Evolutionary conservation across 1,284 basidiomycete species (phyloP).

Genomic region (Volvariella volvacea): DNA sequence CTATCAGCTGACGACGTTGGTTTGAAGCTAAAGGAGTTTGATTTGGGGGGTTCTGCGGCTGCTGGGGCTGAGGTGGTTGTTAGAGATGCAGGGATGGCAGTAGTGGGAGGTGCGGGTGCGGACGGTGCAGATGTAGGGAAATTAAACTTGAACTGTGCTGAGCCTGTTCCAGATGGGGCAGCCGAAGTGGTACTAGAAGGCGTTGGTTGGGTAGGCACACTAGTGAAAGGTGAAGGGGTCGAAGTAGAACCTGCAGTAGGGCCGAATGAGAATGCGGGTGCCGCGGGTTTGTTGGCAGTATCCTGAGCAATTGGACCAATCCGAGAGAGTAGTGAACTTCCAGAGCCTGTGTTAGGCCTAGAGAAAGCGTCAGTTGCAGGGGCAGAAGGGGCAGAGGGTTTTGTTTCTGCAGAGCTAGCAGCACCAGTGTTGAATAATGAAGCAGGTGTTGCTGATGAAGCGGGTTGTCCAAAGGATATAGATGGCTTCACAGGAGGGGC

Average conservation of each 20-base stretch:
- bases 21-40: too few relatives aligned
- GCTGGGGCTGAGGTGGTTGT: slow-evolving; percentile 1
- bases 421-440: too few relatives aligned
- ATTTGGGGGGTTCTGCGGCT: slow-evolving; percentile 2
- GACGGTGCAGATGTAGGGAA: slow-evolving; percentile 8
- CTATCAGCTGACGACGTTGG: too few relatives aligned
- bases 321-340: too few relatives aligned
- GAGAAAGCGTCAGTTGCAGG: too few relatives aligned
- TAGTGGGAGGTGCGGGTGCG: slow-evolving; percentile 4
- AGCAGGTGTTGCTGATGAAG: not conserved
- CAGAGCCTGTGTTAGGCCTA: too few relatives aligned
- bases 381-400: too few relatives aligned
- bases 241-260: slow-evolving; percentile 11
- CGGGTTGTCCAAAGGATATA: not conserved
- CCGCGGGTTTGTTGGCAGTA: too few relatives aligned
- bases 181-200: slow-evolving; percentile 6
- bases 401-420: too few relatives aligned
- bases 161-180: slow-evolving; percentile 10
- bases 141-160: slow-evolving; percentile 12
- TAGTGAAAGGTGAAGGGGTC: slow-evolving; percentile 5
- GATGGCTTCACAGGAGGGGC: too few relatives aligned
- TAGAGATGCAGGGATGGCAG: slow-evolving; percentile 7
- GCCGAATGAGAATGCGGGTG: slow-evolving; percentile 15
- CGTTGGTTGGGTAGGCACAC: slow-evolving; percentile 2
- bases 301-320: too few relatives aligned